Evolutionary conservation across 2,329 filamentous ascomycete species (phyloP), one percentile per base, ranked within the genome.

Genomic region (Apiospora sp.): DNA sequence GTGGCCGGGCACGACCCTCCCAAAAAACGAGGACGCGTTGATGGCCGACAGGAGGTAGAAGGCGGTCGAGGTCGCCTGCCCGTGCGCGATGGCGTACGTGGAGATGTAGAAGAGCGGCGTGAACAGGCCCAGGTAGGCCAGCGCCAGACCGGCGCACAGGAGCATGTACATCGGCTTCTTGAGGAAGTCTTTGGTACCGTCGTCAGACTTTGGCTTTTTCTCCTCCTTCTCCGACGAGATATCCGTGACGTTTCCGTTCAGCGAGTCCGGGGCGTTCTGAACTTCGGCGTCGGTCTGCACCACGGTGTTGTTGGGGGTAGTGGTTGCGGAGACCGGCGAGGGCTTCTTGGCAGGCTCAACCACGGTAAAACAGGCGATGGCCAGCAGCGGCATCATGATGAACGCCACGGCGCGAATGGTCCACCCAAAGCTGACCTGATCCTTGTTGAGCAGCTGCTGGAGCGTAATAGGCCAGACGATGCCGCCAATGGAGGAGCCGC

Each of bases 81-180:
- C 73, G 27, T 70, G 71, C 41, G 73, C 71, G 22, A 73, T 44
- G 8, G 74, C 72, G 75, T 81, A 83, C 16, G 76, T 79, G 0
- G 79, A 77, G 69, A 86, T 77, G 72, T 85, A 86, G 75, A 84
- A 86, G 71, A 85, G 86, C 0, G 86, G 76, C 1, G 82, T 81
- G 74, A 80, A 83, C 77, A 85, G 84, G 30, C 83, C 84, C 30
- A 78, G 48, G 30, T 77, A 74, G 12, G 72, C 74, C 0, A 71
- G 67, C 24, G 79, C 77, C 13, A 82, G 78, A 72, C 78, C 78
- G 58, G 78, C 54, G 19, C 81, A 75, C 70, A 84, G 69, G 73
- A 81, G 80, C 68, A 76, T 54, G 46, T 69, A 69, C 8, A 46
- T 69, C 19, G 68, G 68, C 68, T 24, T 51, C 30, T 69, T 69